These are phyloP conservation scores for Venturia effusa DNA, from an alignment of 2,329 filamentous ascomycete species.

Conservation along the genomic window DNA sequence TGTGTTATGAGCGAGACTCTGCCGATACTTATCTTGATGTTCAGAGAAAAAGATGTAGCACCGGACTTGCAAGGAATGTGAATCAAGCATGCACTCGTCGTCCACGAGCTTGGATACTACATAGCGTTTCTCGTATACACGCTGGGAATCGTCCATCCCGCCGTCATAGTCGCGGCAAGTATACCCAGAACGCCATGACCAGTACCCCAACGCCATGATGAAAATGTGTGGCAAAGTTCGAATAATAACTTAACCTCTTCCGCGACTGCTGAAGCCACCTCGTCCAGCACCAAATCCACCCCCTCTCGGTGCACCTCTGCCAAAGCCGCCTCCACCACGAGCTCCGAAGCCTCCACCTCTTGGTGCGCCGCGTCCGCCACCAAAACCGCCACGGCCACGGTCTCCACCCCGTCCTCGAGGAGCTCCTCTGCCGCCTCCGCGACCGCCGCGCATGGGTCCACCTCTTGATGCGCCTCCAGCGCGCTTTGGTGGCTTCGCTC, in stretches of 20 bases:
- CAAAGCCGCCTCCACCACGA: slow-evolving; percentile 27
- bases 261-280: background rate
- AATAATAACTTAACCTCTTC: background rate
- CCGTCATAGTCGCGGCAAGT: background rate
- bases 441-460: slow-evolving; percentile 29
- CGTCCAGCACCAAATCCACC: slow-evolving; percentile 6
- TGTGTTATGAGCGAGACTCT: too few relatives aligned
- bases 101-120: background rate
- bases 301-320: slow-evolving; percentile 26
- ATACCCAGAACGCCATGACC: background rate
- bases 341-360: slow-evolving; percentile 46
- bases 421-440: slow-evolving; percentile 29
- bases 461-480: slow-evolving; percentile 49
- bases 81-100: background rate
- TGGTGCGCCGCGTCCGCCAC: slow-evolving; percentile 29
- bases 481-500: slow-evolving; percentile 55
- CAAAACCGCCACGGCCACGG: slow-evolving; percentile 29
- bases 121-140: slow-evolving; percentile 2
- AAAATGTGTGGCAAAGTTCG: background rate
- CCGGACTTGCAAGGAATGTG: too few relatives aligned
- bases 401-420: slow-evolving; percentile 27
- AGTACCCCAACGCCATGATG: background rate
- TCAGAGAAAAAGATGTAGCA: too few relatives aligned
- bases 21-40: too few relatives aligned
- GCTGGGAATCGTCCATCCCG: background rate